Percentiles rank a stretch among this genome's conserved stretches.
phyloP scores from a whole-genome alignment of 2,329 filamentous ascomycete genomes.

The Fusarium paranaense region DNA sequence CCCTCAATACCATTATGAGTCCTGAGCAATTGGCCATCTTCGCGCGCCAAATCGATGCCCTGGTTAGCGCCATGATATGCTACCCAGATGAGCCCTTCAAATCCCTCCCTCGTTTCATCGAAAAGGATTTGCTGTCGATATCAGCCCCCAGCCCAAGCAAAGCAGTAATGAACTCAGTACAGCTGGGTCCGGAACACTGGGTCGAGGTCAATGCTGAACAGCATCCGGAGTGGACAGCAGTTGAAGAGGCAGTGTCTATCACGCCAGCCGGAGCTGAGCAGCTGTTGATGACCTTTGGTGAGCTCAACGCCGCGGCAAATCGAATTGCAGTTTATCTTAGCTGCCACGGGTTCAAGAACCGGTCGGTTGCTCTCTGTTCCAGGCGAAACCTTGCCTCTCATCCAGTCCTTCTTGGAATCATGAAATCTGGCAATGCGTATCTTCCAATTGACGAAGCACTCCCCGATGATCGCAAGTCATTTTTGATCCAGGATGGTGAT shows the following conservation, averaged over 20 bases:
- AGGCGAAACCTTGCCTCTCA: background rate
- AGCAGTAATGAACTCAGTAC: background rate
- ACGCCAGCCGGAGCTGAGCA: background rate
- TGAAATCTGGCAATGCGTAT: constrained; percentile 8
- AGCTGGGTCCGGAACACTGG: background rate
- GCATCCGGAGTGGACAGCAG: constrained; percentile 6
- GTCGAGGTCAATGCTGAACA: constrained; percentile 1
- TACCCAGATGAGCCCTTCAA: background rate
- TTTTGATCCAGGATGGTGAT: constrained; percentile 4
- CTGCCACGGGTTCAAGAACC: background rate
- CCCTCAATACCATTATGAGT: constrained; percentile 2
- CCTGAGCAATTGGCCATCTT: background rate
- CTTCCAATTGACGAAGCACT: constrained; percentile 5
- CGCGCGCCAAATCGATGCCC: background rate
- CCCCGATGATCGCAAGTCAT: constrained; percentile 5
- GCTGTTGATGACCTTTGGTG: background rate
- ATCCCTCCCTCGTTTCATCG: background rate
- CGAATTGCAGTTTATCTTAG: constrained; percentile 1
- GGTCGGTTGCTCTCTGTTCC: constrained; percentile 5
- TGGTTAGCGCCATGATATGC: constrained; percentile 1
- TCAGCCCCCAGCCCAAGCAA: background rate
- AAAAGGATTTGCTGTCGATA: background rate
- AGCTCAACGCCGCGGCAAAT: constrained; percentile 1
- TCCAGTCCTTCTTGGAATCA: constrained; percentile 4
- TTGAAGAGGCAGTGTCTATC: constrained; percentile 11